These are phyloP conservation scores for Stromatinia cepivora DNA, from an alignment of 2,329 filamentous ascomycete genomes.

Conservation along the genomic window DNA sequence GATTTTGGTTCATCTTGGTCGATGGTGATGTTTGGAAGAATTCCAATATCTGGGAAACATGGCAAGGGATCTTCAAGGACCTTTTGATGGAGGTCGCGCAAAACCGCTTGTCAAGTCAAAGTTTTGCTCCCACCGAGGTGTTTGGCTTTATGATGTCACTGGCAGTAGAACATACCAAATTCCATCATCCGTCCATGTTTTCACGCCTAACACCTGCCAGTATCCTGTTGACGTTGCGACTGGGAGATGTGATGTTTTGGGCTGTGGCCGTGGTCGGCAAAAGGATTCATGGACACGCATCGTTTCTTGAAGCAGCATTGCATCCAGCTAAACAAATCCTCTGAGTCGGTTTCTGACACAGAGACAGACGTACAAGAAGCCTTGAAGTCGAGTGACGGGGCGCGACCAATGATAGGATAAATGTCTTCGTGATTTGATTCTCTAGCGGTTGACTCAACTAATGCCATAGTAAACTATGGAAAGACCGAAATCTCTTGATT, in stretches of 20 bases:
- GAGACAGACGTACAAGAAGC: too few relatives aligned
- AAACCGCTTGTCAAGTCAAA: too few relatives aligned
- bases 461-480: neutral
- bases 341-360: neutral
- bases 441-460: accelerated
- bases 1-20: conserved; percentile 37
- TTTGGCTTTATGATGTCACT: too few relatives aligned
- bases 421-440: neutral
- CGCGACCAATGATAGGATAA: neutral
- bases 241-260: neutral
- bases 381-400: neutral
- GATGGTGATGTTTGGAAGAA: conserved; percentile 42
- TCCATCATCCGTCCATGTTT: neutral
- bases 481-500: too few relatives aligned
- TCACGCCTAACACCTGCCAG: neutral
- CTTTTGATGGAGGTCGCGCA: conserved; percentile 37
- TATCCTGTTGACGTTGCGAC: neutral
- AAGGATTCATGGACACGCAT: neutral
- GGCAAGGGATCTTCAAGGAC: conserved; percentile 41
- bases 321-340: neutral
- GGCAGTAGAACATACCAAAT: neutral
- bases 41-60: conserved; percentile 45
- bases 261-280: accelerated
- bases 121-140: too few relatives aligned
- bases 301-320: neutral